A percentile compares a stretch with the other conserved stretches of the same genome.
Evolutionary conservation across 176 grass and related monocot species (phyloP).

Genomic region (Triticum dicoccoides): DNA sequence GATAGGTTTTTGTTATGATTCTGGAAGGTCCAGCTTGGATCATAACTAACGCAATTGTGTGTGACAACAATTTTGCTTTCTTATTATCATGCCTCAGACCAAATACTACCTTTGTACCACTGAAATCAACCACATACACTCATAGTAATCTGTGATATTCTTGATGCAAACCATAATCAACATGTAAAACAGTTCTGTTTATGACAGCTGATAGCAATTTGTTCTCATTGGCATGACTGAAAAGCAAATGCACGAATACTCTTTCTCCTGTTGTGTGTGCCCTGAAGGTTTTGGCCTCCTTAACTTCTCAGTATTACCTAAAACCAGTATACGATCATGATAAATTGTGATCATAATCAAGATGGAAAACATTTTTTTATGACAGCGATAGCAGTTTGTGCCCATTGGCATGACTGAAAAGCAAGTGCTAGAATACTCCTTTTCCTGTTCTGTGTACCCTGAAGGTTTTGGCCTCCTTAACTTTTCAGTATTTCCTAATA

Average conservation of each 20-base stretch:
- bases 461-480: background rate
- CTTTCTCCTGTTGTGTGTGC: background rate
- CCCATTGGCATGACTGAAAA: background rate
- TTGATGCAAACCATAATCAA: background rate
- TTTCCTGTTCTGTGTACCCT: background rate
- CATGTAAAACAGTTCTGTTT: background rate
- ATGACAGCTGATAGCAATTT: background rate
- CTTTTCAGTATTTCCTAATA: constrained; percentile 21
- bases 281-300: background rate
- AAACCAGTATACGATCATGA: background rate
- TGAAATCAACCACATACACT: background rate
- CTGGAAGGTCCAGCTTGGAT: background rate
- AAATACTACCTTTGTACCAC: background rate
- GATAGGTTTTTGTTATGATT: background rate
- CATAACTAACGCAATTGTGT: background rate
- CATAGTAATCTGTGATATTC: background rate
- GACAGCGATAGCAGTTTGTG: background rate
- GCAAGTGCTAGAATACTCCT: background rate
- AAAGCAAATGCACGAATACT: background rate
- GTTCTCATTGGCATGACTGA: background rate
- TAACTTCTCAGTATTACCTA: background rate
- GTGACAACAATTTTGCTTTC: too few species aligned
- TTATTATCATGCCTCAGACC: background rate
- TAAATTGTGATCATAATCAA: background rate
- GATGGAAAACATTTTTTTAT: background rate